Evolutionary conservation across 352 stramenopile species (phyloP).

Genomic region (Pilasporangium apinafurcum): DNA sequence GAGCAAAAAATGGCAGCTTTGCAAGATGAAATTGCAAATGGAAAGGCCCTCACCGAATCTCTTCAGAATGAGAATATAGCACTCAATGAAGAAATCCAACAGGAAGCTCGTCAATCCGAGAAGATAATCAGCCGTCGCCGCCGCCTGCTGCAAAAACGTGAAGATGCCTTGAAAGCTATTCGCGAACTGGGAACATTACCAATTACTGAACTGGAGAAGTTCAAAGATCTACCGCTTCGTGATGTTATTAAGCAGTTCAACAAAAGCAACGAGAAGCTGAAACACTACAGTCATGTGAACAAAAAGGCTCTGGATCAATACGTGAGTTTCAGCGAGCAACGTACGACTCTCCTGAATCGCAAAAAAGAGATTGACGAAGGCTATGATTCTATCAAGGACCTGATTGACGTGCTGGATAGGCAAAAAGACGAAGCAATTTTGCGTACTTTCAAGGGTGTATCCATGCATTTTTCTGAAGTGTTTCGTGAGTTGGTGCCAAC

Average conservation of each 20-base stretch:
- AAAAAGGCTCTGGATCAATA: slow-evolving; percentile 99
- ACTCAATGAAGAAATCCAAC: slow-evolving; percentile 80
- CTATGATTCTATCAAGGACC: slow-evolving; percentile 83
- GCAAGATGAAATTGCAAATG: slow-evolving; percentile 43
- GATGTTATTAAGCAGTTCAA: slow-evolving; percentile 95
- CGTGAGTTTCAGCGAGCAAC: slow-evolving; percentile 96
- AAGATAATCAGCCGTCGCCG: slow-evolving; percentile 78
- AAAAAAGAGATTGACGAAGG: slow-evolving; percentile 95
- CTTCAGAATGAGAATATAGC: slow-evolving; percentile 52
- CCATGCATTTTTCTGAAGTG: slow-evolving; percentile 97
- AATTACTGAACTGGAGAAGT: slow-evolving; percentile 90
- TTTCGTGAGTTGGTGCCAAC: slow-evolving; percentile 97
- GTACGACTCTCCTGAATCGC: slow-evolving; percentile 86
- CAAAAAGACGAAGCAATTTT: slow-evolving; percentile 99
- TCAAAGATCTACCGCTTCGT: slow-evolving; percentile 81
- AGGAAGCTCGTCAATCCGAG: slow-evolving; percentile 73
- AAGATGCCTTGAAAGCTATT: slow-evolving; percentile 95
- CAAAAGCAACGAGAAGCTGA: slow-evolving; percentile 93
- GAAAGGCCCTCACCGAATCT: slow-evolving; percentile 35
- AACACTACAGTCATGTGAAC: slow-evolving; percentile 99
- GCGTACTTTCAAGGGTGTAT: slow-evolving; percentile 98
- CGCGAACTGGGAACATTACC: slow-evolving; percentile 96
- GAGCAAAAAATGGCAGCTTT: slow-evolving; percentile 50
- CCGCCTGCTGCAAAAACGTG: slow-evolving; percentile 84
- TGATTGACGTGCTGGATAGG: slow-evolving; percentile 90